phyloP scores from a whole-genome alignment of 345 rosid species.

The Euclidium syriacum region DNA sequence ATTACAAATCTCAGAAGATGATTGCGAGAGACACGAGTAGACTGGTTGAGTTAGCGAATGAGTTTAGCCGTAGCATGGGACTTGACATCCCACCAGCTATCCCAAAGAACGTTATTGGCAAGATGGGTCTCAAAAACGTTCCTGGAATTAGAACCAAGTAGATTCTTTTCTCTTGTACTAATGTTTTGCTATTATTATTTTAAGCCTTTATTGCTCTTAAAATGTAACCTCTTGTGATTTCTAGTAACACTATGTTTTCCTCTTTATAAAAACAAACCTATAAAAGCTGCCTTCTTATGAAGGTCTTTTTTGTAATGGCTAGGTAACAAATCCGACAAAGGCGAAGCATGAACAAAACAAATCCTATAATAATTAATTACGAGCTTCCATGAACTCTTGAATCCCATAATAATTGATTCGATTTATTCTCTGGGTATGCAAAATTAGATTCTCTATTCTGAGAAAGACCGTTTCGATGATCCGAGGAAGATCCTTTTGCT shows the following conservation, averaged over 20 bases:
- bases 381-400: too few species aligned
- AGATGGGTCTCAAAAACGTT: slow-evolving; percentile 89
- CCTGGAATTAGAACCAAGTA: slow-evolving; percentile 85
- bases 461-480: too few species aligned
- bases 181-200: not conserved
- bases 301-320: not conserved
- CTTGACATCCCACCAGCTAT: slow-evolving; percentile 80
- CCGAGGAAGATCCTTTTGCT: too few species aligned
- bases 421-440: too few species aligned
- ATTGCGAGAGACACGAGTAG: slow-evolving; percentile 63
- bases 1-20: slow-evolving; percentile 75
- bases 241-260: not conserved
- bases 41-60: slow-evolving; percentile 91
- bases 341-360: too few species aligned
- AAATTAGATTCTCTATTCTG: too few species aligned
- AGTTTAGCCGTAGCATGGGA: slow-evolving; percentile 95
- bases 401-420: too few species aligned
- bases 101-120: slow-evolving; percentile 62
- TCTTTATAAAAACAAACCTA: not conserved
- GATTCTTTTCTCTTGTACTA: not conserved
- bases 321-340: too few species aligned
- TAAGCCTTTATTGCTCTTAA: not conserved
- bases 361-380: too few species aligned
- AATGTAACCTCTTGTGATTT: slow-evolving; percentile 16
- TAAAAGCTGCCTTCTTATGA: not conserved